phyloP scores from a whole-genome alignment of 2,329 filamentous ascomycete species.

The Talaromyces sp. region DNA sequence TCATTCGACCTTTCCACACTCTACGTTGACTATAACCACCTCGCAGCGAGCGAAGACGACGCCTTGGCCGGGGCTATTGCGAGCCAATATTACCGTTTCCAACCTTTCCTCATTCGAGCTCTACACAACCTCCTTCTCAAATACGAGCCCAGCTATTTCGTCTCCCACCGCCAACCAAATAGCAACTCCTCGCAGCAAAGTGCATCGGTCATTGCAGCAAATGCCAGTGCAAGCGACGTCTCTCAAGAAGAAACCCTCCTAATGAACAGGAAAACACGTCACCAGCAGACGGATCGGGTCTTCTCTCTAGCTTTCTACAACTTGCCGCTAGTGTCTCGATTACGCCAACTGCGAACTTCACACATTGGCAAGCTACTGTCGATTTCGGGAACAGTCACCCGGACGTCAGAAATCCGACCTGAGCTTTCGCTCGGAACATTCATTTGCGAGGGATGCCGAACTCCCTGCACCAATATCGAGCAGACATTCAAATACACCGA shows the following conservation, averaged over 20 bases:
- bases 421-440: conserved; percentile 93
- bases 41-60: conserved; percentile 73
- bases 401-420: conserved; percentile 93
- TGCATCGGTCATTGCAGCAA: conserved; percentile 60
- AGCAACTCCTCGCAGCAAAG: conserved; percentile 66
- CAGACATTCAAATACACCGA: conserved; percentile 98
- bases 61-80: conserved; percentile 82
- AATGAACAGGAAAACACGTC: conserved; percentile 69
- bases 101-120: conserved; percentile 84
- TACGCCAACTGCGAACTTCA: conserved; percentile 79
- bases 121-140: conserved; percentile 92
- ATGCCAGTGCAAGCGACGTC: conserved; percentile 62
- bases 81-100: conserved; percentile 89
- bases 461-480: conserved; percentile 83
- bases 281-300: conserved; percentile 95
- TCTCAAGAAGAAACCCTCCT: conserved; percentile 54
- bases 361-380: conserved; percentile 93
- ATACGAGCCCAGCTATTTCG: conserved; percentile 91
- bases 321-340: conserved; percentile 78
- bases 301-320: conserved; percentile 95
- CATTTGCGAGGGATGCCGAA: conserved; percentile 82
- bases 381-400: conserved; percentile 93
- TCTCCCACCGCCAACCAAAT: conserved; percentile 82
- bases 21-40: conserved; percentile 71
- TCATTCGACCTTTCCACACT: conserved; percentile 64